Percentiles rank a stretch among this genome's conserved stretches.
These are phyloP conservation scores for Hypoxylon sp. DNA, from an alignment of 2,329 filamentous ascomycete species.

Conservation along the genomic window DNA sequence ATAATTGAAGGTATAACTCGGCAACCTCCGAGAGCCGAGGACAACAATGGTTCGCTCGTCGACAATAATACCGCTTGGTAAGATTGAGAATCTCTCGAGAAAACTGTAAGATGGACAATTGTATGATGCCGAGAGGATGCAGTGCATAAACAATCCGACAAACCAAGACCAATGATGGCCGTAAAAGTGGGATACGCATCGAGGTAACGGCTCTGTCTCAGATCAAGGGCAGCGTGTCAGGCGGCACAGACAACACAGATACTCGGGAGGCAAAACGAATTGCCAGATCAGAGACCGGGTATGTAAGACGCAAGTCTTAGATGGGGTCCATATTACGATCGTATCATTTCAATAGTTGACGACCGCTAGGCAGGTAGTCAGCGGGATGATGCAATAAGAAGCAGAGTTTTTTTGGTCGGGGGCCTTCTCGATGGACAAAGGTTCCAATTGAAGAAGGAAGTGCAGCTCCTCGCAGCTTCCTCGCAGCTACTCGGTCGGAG, in stretches of 20 bases:
- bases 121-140: conserved; percentile 9
- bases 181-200: conserved; percentile 26
- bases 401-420: conserved; percentile 7
- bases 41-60: conserved; percentile 6
- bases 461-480: not conserved
- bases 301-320: conserved; percentile 32
- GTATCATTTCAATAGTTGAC: conserved; percentile 16
- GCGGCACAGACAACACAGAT: conserved; percentile 32
- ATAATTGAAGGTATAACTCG: conserved; percentile 32
- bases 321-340: conserved; percentile 22
- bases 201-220: conserved; percentile 44
- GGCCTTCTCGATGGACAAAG: conserved; percentile 12
- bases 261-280: conserved; percentile 44
- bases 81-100: conserved; percentile 9
- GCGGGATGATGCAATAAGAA: conserved; percentile 27
- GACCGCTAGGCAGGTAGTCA: conserved; percentile 14
- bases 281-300: conserved; percentile 44
- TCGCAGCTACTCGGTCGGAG: conserved; percentile 22
- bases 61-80: conserved; percentile 17
- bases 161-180: conserved; percentile 14
- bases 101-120: conserved; percentile 12
- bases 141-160: conserved; percentile 11
- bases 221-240: conserved; percentile 31
- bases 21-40: conserved; percentile 29
- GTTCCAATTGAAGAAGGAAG: conserved; percentile 10